Conservation (phyloP, 495 filamentous ascomycete species). For the Neurospora sp. region DNA sequence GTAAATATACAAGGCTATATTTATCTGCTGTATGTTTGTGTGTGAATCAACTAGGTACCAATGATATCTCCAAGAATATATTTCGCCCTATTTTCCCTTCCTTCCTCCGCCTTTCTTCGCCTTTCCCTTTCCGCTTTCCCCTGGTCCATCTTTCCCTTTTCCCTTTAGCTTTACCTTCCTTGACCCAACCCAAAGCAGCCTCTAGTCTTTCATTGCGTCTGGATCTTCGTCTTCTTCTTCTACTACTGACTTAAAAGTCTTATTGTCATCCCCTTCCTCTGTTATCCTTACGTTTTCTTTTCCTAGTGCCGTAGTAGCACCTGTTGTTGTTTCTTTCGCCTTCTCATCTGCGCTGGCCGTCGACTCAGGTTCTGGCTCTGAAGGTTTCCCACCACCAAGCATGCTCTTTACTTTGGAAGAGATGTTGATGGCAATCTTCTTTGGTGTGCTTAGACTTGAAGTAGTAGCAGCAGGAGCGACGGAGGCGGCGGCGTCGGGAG, state of each 20-base stretch:
- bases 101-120: background rate
- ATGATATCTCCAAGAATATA: background rate
- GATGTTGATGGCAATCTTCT: constrained; percentile 38
- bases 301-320: background rate
- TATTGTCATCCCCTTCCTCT: background rate
- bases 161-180: background rate
- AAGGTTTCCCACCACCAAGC: background rate
- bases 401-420: constrained; percentile 24
- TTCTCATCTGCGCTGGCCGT: background rate
- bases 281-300: background rate
- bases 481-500: constrained; percentile 2
- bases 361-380: background rate
- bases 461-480: background rate
- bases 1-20: background rate
- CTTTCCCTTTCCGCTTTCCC: background rate
- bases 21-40: background rate
- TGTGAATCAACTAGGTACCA: background rate
- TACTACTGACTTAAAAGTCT: background rate
- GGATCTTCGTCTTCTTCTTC: background rate
- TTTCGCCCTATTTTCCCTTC: background rate
- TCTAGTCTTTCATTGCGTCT: background rate
- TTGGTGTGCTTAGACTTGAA: constrained; percentile 11
- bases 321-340: background rate
- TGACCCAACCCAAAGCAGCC: background rate
- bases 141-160: background rate